Conservation (phyloP, 2,329 filamentous ascomycete genomes). For the Fusarium caatingaense region DNA sequence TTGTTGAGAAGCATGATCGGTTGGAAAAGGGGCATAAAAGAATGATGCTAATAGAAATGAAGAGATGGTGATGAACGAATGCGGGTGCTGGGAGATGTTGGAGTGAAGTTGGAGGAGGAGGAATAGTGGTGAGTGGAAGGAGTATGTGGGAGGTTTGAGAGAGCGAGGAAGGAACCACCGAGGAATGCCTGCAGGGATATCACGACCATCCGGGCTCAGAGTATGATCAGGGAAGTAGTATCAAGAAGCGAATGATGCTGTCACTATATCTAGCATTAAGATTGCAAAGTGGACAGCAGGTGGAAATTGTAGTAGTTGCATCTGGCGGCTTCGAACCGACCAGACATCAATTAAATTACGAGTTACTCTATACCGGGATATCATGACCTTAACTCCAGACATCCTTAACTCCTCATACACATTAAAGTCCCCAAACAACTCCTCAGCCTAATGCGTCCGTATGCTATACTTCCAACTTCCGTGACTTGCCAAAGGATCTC, state of each 20-base stretch:
- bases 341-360: background rate
- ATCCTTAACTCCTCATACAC: background rate
- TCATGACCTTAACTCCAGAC: background rate
- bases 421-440: background rate
- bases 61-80: background rate
- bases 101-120: background rate
- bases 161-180: background rate
- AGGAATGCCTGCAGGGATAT: background rate
- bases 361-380: background rate
- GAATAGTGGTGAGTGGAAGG: background rate
- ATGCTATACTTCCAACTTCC: constrained; percentile 31
- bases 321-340: background rate
- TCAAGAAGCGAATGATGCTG: background rate
- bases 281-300: background rate
- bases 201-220: background rate
- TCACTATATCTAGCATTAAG: background rate
- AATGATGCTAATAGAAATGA: background rate
- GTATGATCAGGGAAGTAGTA: background rate
- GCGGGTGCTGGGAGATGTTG: background rate
- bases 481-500: constrained; percentile 30
- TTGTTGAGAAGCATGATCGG: background rate
- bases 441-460: constrained; percentile 4
- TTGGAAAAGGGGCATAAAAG: background rate
- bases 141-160: background rate
- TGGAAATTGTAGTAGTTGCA: background rate